A percentile compares a stretch with the other conserved stretches of the same genome.
Evolutionary conservation across 176 grass and related monocot species (phyloP).

Genomic region (Musa beccarii): DNA sequence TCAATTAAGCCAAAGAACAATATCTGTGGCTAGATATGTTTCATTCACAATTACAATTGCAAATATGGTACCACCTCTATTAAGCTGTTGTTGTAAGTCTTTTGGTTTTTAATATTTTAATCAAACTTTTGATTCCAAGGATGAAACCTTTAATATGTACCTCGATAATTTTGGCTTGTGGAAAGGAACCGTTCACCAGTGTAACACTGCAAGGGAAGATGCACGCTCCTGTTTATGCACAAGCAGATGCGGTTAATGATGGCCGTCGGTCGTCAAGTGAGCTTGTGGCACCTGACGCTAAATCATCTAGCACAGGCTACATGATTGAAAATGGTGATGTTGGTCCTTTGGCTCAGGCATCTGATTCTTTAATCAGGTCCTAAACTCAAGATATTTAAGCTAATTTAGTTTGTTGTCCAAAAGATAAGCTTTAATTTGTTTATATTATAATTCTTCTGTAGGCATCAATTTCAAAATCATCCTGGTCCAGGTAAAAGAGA

Average conservation of each 20-base stretch:
- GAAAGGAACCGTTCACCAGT: not conserved
- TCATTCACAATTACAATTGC: too few species aligned
- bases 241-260: not conserved
- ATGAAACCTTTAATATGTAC: too few species aligned
- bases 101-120: too few species aligned
- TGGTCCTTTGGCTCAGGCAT: constrained; percentile 1
- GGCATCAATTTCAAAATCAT: constrained; percentile 1
- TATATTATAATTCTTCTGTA: not conserved
- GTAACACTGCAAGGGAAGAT: not conserved
- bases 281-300: not conserved
- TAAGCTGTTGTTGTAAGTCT: too few species aligned
- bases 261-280: not conserved
- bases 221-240: not conserved
- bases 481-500: not conserved
- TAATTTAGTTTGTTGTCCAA: not conserved
- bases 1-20: too few species aligned
- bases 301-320: not conserved
- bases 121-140: too few species aligned
- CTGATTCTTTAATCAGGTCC: constrained; percentile 11
- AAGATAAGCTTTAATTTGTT: too few species aligned
- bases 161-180: not conserved
- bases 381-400: not conserved
- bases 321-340: not conserved
- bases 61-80: too few species aligned
- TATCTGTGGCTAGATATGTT: too few species aligned